Conservation (phyloP, 139 green algal species). For the Tetraselmis chui region DNA sequence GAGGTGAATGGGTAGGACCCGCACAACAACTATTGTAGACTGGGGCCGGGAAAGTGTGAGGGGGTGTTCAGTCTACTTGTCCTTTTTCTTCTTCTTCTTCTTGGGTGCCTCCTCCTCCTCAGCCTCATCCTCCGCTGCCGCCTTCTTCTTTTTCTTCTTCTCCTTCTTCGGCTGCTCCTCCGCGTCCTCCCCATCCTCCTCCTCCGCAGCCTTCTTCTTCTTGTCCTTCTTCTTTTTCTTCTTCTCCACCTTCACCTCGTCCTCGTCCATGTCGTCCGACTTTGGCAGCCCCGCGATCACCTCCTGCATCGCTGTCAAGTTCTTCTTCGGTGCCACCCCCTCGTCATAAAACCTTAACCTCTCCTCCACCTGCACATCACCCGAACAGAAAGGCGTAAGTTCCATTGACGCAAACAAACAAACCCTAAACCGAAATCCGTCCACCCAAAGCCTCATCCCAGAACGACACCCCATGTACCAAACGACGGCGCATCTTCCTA, state of each 20-base stretch:
- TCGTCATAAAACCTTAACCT: slow-evolving; percentile 64
- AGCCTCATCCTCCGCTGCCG: neutral
- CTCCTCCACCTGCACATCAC: slow-evolving; percentile 38
- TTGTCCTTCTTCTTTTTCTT: slow-evolving; percentile 36
- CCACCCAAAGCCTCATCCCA: no score
- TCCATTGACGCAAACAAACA: slow-evolving; percentile 43
- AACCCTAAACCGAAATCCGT: no score
- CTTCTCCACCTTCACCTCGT: slow-evolving; percentile 15
- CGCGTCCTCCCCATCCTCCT: slow-evolving; percentile 18
- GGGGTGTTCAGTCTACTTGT: neutral
- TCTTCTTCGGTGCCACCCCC: neutral
- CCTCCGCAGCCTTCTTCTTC: neutral
- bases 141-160: slow-evolving; percentile 25
- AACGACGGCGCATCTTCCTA: neutral
- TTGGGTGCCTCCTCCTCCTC: neutral
- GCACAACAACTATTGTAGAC: no score
- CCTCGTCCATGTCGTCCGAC: neutral
- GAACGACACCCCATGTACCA: neutral
- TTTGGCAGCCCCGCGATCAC: slow-evolving; percentile 3
- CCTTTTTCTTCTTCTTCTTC: neutral
- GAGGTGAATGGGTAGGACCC: no score
- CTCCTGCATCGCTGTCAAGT: slow-evolving; percentile 18
- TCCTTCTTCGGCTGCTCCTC: no score
- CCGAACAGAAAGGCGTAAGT: slow-evolving; percentile 28
- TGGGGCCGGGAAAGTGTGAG: no score